phyloP scores from a whole-genome alignment of 1,284 basidiomycete genomes.

The Schizophyllum commune region DNA sequence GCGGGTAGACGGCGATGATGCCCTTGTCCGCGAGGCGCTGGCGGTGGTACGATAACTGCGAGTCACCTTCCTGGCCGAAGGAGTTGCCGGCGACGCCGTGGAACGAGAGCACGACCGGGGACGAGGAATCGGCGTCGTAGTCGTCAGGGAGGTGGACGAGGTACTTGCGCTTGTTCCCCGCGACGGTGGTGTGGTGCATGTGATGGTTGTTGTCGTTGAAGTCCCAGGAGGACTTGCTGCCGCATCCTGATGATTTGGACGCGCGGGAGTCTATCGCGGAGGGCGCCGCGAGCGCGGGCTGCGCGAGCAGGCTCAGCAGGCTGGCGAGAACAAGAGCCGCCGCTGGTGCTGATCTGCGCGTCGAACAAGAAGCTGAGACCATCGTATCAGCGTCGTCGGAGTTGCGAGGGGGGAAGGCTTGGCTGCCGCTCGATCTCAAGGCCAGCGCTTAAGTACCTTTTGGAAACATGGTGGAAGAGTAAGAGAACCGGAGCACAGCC shows the following conservation, averaged over 20 bases:
- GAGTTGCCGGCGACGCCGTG: conserved; percentile 6
- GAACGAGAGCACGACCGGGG: conserved; percentile 6
- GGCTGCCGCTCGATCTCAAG: no score
- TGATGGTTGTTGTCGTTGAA: conserved; percentile 6
- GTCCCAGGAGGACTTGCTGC: conserved; percentile 3
- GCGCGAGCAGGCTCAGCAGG: no score
- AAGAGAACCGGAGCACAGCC: no score
- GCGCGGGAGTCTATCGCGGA: no score
- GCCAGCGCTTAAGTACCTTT: no score
- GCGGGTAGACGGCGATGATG: conserved; percentile 1
- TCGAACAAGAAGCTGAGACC: no score
- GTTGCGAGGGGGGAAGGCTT: no score
- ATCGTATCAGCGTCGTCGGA: no score
- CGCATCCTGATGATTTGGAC: neutral
- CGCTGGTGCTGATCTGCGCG: no score
- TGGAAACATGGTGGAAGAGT: no score
- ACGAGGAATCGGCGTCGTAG: conserved; percentile 2
- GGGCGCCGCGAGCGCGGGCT: no score
- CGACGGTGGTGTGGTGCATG: neutral
- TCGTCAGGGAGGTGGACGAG: conserved; percentile 7
- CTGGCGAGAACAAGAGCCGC: no score
- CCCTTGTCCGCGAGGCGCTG: conserved; percentile 4
- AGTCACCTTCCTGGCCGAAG: conserved; percentile 1
- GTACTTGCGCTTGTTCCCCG: conserved; percentile 5
- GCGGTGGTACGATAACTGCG: conserved; percentile 4